phyloP scores from a whole-genome alignment of 2,329 filamentous ascomycete genomes.

The Pseudofabraea citricarpa region DNA sequence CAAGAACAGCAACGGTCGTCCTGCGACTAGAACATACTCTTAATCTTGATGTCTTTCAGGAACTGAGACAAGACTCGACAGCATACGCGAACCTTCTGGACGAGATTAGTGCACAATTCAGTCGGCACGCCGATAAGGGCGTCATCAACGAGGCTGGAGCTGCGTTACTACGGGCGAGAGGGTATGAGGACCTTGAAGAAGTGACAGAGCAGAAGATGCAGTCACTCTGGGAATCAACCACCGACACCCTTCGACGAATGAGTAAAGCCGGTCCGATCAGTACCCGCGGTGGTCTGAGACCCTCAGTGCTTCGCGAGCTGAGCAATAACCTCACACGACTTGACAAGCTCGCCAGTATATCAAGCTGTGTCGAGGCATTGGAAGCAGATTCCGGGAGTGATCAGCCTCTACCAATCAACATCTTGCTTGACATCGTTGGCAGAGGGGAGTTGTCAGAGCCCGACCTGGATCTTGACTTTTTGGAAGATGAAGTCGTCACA shows the following conservation, averaged over 20 bases:
- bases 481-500: conserved; percentile 74
- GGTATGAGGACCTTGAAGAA: conserved; percentile 85
- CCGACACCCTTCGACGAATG: conserved; percentile 59
- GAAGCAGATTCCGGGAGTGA: conserved; percentile 53
- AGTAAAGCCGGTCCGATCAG: conserved; percentile 70
- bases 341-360: conserved; percentile 73
- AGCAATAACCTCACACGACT: conserved; percentile 74
- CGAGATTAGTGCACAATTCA: conserved; percentile 91
- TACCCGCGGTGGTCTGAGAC: conserved; percentile 62
- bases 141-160: conserved; percentile 80
- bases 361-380: conserved; percentile 70
- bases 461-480: conserved; percentile 65
- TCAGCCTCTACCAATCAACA: conserved; percentile 53
- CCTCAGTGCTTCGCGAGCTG: conserved; percentile 62
- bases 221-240: conserved; percentile 78
- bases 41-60: conserved; percentile 81
- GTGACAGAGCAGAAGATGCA: conserved; percentile 75
- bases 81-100: conserved; percentile 78
- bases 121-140: conserved; percentile 80
- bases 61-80: conserved; percentile 79
- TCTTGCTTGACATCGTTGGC: conserved; percentile 67
- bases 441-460: conserved; percentile 67
- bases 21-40: conserved; percentile 82
- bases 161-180: conserved; percentile 78
- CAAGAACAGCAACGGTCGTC: conserved; percentile 80